Evolutionary conservation across 2,329 filamentous ascomycete genomes (phyloP), one percentile per base, ranked within the genome.

Genomic region (Pleurostoma richardsiae): DNA sequence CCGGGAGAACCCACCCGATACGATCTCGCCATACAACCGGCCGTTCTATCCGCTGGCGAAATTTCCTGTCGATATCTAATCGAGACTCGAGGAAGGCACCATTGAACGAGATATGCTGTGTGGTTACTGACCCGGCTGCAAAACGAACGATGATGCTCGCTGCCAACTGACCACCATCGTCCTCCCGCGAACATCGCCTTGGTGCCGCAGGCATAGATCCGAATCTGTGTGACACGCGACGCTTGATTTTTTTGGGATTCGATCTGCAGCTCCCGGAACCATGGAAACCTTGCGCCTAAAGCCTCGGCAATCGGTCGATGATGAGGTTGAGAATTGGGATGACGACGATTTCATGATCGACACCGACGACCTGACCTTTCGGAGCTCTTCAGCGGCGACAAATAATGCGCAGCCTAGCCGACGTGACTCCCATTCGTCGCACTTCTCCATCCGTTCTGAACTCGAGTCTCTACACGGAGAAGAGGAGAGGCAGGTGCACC

Each of bases 401-500:
- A 73, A 70, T 48, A 73, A 70, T 48, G 61, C 63, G 31, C 67
- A 68, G 30, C 68, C 69, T 49, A 77, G 82, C 52, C 79, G 81
- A 51, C 81, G 88, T 53, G 86, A 90, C 58, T 90, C 87, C 19
- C 82, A 86, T 47, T 96, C 91, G 1, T 95, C 88, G 49, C 86
- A 88, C 56, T 71, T 83, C 54, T 95, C 90, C 19, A 81, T 90
- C 58, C 86, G 86, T 57, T 96, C 89, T 46, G 91, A 95, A 60
- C 79, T 90, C 41, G 86, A 89, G 44, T 89, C 85, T 1, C 73
- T 82, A 54, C 79, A 80, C 47, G 87, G 83, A 51, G 89, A 95
- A 59, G 90, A 96, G 59, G 90, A 96, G 66, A 90, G 85, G 73
- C 90, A 96, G 57, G 79, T 97, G 27, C 80, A 92, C 55, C 72